A percentile compares a stretch with the other conserved stretches of the same genome.
These are phyloP conservation scores for Capsicum baccatum DNA, from an alignment of 257 asterid genomes.

Conservation along the genomic window DNA sequence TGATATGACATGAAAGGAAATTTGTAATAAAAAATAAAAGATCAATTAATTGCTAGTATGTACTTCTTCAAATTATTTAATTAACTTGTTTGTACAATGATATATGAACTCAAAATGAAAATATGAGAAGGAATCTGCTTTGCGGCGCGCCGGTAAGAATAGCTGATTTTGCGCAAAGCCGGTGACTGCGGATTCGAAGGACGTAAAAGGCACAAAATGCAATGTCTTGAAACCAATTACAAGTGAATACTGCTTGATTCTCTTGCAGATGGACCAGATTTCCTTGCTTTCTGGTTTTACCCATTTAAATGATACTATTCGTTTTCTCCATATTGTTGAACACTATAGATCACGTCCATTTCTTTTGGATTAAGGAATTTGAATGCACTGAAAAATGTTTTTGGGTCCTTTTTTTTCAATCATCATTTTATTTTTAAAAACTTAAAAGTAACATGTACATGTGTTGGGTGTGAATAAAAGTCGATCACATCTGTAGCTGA, in stretches of 20 bases:
- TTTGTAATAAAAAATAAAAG: not conserved
- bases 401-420: no score
- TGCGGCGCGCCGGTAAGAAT: not conserved
- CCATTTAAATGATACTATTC: not conserved
- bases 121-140: not conserved
- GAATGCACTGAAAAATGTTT: not conserved
- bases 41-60: not conserved
- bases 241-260: not conserved
- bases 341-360: not conserved
- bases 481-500: no score
- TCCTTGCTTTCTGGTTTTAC: not conserved
- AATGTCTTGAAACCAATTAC: not conserved
- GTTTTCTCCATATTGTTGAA: not conserved
- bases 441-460: no score
- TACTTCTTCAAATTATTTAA: not conserved
- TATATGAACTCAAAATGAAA: not conserved
- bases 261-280: not conserved
- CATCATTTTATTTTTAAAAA: no score
- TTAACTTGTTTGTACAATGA: not conserved
- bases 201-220: not conserved
- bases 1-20: not conserved
- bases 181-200: not conserved
- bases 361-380: not conserved
- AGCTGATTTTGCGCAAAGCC: constrained; percentile 19
- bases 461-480: no score